phyloP scores from a whole-genome alignment of 371 early-diverging fungal genomes.

The Actinomortierella ambigua region DNA sequence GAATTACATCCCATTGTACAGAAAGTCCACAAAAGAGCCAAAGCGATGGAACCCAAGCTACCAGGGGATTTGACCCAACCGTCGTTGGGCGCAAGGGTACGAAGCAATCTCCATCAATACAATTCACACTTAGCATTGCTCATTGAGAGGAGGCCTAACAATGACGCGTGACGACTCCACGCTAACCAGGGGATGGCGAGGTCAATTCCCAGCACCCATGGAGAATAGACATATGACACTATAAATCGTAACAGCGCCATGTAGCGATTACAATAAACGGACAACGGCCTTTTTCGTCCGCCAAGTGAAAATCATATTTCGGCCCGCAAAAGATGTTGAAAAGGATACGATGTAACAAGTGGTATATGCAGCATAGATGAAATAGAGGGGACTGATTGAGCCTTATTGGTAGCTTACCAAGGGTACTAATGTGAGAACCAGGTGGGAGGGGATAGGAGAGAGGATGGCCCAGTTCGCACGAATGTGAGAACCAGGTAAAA shows the following conservation, averaged over 20 bases:
- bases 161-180: slow-evolving; percentile 32
- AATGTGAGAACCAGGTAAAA: no score
- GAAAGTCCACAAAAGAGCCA: no score
- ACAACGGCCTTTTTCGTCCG: slow-evolving; percentile 23
- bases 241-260: slow-evolving; percentile 7
- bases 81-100: slow-evolving; percentile 26
- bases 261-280: slow-evolving; percentile 6
- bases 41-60: slow-evolving; percentile 19
- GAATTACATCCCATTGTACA: no score
- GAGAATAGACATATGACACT: slow-evolving; percentile 23
- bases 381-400: no score
- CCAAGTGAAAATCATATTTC: slow-evolving; percentile 8
- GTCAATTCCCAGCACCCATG: slow-evolving; percentile 21
- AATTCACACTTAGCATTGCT: slow-evolving; percentile 19
- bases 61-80: slow-evolving; percentile 35
- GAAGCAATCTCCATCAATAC: slow-evolving; percentile 17
- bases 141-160: slow-evolving; percentile 29
- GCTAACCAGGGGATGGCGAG: slow-evolving; percentile 30
- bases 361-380: no score
- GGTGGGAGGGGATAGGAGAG: no score
- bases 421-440: no score
- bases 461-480: no score
- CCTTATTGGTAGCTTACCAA: no score
- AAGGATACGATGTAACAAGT: no score
- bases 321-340: no score